phyloP scores from a whole-genome alignment of 257 asterid species.

The Salvia miltiorrhiza region DNA sequence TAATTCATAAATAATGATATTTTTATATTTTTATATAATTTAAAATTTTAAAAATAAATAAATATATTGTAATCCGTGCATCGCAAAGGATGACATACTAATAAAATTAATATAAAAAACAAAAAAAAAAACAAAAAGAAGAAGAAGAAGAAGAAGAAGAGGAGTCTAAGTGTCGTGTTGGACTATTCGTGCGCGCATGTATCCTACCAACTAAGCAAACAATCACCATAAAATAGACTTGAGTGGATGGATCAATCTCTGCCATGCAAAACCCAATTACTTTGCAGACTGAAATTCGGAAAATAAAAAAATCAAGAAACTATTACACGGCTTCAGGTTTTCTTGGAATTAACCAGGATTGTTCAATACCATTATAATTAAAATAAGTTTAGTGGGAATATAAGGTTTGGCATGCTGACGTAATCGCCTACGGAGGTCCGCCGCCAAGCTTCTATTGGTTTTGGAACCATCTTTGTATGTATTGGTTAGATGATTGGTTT shows the following conservation, averaged over 20 bases:
- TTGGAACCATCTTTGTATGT: too few species aligned
- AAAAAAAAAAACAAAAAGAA: too few species aligned
- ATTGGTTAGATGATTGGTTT: not conserved
- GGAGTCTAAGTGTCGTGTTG: not conserved
- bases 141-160: too few species aligned
- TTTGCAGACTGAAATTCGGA: too few species aligned
- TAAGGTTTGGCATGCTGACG: not conserved
- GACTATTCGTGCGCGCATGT: not conserved
- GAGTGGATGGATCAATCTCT: too few species aligned
- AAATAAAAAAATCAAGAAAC: not conserved
- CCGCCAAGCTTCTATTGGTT: slow-evolving; percentile 12
- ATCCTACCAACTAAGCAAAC: not conserved
- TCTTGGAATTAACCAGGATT: not conserved
- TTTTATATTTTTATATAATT: too few species aligned
- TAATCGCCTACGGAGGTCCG: slow-evolving; percentile 14
- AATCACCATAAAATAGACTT: not conserved
- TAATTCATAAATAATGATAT: too few species aligned
- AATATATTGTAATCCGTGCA: too few species aligned
- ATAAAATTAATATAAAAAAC: too few species aligned
- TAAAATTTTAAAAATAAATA: too few species aligned
- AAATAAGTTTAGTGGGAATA: not conserved
- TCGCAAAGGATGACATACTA: too few species aligned
- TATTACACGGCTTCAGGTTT: not conserved
- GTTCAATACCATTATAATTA: not conserved
- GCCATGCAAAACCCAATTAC: too few species aligned